A percentile compares a stretch with the other conserved stretches of the same genome.
phyloP scores from a whole-genome alignment of 495 filamentous ascomycete species.

The Cercophora samala region DNA sequence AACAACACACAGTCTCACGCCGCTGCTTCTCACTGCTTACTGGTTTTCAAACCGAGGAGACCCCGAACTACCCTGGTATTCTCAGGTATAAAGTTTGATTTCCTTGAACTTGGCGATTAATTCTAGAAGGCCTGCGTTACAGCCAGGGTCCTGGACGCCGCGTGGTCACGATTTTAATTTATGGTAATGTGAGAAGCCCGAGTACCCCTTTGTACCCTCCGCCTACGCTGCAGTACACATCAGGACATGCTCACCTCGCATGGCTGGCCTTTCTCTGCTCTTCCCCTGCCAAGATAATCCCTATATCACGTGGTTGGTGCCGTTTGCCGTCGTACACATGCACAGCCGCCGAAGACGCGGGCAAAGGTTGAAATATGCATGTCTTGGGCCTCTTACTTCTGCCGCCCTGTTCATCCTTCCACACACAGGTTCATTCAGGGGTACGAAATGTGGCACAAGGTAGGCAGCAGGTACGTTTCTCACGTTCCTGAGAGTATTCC shows the following conservation, averaged over 20 bases:
- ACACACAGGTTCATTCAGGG: background rate
- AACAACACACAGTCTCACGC: background rate
- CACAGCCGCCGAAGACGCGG: constrained; percentile 2
- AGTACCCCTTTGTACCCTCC: background rate
- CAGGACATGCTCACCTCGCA: background rate
- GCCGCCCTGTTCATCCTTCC: background rate
- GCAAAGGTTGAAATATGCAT: constrained; percentile 1
- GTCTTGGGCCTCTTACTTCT: background rate
- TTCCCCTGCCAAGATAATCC: constrained; percentile 9
- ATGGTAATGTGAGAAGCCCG: background rate
- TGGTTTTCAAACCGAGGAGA: background rate
- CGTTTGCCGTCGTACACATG: background rate
- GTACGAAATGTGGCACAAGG: background rate
- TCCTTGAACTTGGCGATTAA: background rate
- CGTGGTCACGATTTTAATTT: background rate
- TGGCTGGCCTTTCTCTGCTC: background rate
- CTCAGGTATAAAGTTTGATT: background rate
- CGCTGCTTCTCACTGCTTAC: background rate
- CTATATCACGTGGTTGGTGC: background rate
- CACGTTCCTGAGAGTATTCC: background rate
- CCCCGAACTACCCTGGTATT: background rate
- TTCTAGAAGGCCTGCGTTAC: background rate
- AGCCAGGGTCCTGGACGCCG: background rate
- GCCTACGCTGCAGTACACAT: background rate
- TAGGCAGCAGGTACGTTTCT: background rate